Conservation (phyloP, 305 asterid genomes). For the Withania somnifera region DNA sequence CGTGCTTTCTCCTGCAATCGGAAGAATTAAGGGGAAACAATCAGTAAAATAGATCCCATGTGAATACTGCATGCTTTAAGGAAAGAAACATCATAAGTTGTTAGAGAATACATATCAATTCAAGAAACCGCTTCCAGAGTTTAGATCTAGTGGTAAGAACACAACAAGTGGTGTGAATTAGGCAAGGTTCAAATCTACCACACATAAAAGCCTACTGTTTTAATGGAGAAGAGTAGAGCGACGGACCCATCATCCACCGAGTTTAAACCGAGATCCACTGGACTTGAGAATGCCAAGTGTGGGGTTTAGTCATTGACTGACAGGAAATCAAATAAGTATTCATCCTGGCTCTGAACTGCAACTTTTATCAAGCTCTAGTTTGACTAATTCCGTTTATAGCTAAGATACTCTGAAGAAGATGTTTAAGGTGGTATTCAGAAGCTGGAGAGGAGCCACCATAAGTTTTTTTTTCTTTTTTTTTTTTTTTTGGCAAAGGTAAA, state of each 20-base stretch:
- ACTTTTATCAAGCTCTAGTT: neutral
- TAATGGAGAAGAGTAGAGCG: neutral
- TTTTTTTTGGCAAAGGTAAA: too few species aligned
- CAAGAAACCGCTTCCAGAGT: neutral
- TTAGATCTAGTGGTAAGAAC: neutral
- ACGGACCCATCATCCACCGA: neutral
- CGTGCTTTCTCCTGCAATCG: constrained; percentile 71
- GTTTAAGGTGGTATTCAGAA: neutral
- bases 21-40: neutral
- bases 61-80: neutral
- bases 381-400: neutral
- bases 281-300: neutral
- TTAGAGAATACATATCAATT: neutral
- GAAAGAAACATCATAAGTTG: neutral
- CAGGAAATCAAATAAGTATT: neutral
- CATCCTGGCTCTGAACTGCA: neutral
- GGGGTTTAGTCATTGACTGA: neutral
- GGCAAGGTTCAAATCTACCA: neutral
- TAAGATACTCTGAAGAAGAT: neutral
- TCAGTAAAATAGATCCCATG: constrained; percentile 4
- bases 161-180: neutral
- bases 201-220: neutral
- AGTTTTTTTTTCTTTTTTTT: too few species aligned
- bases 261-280: neutral
- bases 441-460: neutral